These are phyloP conservation scores for Camelina laxa DNA, from an alignment of 345 rosid genomes.

Conservation along the genomic window DNA sequence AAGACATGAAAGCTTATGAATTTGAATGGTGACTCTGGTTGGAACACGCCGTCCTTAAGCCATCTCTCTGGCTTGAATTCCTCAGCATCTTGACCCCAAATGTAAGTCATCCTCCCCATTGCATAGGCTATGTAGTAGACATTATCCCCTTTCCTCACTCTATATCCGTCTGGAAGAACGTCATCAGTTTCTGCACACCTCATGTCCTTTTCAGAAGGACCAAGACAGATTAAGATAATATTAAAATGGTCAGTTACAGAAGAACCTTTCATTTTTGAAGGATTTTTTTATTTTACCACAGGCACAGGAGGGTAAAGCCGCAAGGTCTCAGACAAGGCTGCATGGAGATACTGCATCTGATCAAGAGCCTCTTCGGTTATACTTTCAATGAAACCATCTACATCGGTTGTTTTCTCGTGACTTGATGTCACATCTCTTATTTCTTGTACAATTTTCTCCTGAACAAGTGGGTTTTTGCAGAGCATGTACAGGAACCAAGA, in stretches of 20 bases:
- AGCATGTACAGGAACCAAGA: slow-evolving; percentile 83
- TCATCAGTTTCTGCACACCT: slow-evolving; percentile 69
- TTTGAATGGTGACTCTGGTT: slow-evolving; percentile 72
- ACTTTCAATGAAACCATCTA: slow-evolving; percentile 49
- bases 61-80: slow-evolving; percentile 80
- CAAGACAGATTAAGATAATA: background rate
- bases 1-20: slow-evolving; percentile 66
- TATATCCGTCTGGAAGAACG: slow-evolving; percentile 68
- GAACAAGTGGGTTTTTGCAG: slow-evolving; percentile 70
- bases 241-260: slow-evolving; percentile 10
- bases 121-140: slow-evolving; percentile 64
- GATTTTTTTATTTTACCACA: slow-evolving; percentile 43
- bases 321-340: slow-evolving; percentile 75
- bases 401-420: slow-evolving; percentile 31
- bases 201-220: slow-evolving; percentile 51
- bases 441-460: slow-evolving; percentile 67
- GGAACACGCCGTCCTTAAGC: slow-evolving; percentile 66
- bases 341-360: slow-evolving; percentile 78
- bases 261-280: background rate
- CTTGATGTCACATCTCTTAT: slow-evolving; percentile 49
- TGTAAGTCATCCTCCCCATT: slow-evolving; percentile 77
- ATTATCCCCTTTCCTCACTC: slow-evolving; percentile 65
- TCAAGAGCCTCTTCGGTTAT: slow-evolving; percentile 56
- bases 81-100: slow-evolving; percentile 83
- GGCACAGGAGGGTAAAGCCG: slow-evolving; percentile 76